phyloP scores from a whole-genome alignment of 306 rosid species.

The Quercus glauca region DNA sequence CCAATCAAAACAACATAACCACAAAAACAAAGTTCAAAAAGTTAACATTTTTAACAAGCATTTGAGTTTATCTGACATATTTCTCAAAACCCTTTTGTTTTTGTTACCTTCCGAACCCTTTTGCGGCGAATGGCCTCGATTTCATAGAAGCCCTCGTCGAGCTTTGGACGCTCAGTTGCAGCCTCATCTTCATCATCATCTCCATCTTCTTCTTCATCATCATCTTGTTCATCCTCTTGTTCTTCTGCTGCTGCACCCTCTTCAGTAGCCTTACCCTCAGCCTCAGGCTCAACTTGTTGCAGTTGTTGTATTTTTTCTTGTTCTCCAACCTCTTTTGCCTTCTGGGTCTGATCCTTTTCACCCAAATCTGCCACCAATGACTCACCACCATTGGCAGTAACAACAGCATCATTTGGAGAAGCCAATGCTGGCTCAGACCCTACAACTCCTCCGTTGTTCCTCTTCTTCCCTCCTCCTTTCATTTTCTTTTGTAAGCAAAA shows the following conservation, averaged over 20 bases:
- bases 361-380: not conserved
- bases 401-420: constrained; percentile 8
- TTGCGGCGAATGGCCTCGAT: constrained; percentile 82
- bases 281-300: constrained; percentile 27
- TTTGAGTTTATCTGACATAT: not conserved
- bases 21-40: not conserved
- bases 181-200: constrained; percentile 23
- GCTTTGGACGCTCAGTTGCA: constrained; percentile 36
- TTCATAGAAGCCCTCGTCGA: constrained; percentile 73
- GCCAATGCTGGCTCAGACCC: constrained; percentile 38
- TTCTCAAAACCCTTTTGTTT: not conserved
- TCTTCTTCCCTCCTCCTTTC: constrained; percentile 50
- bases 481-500: constrained; percentile 24
- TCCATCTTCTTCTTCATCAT: constrained; percentile 26
- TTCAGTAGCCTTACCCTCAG: constrained; percentile 10
- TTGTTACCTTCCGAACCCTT: constrained; percentile 69
- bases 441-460: not conserved
- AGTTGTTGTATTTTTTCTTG: constrained; percentile 12
- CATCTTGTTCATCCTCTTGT: not conserved
- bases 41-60: not conserved
- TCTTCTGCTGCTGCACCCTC: constrained; percentile 27
- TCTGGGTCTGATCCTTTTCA: constrained; percentile 29
- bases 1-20: not conserved
- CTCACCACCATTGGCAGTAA: constrained; percentile 3
- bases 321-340: constrained; percentile 4